Evolutionary conservation across 306 rosid genomes (phyloP).

Genomic region (Castanopsis chinensis): DNA sequence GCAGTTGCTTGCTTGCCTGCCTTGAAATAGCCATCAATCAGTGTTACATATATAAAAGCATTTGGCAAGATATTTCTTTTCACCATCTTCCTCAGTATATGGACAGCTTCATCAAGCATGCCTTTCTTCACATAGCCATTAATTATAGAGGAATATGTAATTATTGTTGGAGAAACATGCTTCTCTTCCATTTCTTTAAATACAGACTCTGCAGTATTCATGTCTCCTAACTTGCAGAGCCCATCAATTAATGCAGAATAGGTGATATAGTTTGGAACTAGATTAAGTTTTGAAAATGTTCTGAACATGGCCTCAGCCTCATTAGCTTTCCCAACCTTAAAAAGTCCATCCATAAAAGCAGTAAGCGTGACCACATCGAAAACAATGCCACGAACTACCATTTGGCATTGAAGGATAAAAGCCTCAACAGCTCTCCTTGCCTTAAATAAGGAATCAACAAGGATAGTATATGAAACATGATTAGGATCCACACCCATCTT

Average conservation of each 20-base stretch:
- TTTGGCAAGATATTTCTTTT: slow-evolving; percentile 60
- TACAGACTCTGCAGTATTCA: slow-evolving; percentile 52
- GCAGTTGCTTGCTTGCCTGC: slow-evolving; percentile 64
- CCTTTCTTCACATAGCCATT: slow-evolving; percentile 78
- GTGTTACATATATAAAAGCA: slow-evolving; percentile 57
- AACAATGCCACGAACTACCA: slow-evolving; percentile 68
- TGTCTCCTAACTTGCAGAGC: slow-evolving; percentile 70
- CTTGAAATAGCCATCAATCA: slow-evolving; percentile 62
- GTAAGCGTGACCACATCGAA: slow-evolving; percentile 71
- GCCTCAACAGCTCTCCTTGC: slow-evolving; percentile 63
- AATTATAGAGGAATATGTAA: slow-evolving; percentile 73
- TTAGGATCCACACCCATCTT: slow-evolving; percentile 67
- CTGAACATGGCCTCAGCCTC: slow-evolving; percentile 62
- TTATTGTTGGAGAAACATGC: slow-evolving; percentile 52
- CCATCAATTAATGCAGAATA: slow-evolving; percentile 71
- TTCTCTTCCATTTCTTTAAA: slow-evolving; percentile 61
- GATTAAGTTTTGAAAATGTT: slow-evolving; percentile 49
- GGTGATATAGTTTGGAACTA: slow-evolving; percentile 65
- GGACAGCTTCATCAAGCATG: slow-evolving; percentile 63
- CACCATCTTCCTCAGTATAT: slow-evolving; percentile 55
- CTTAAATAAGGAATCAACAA: slow-evolving; percentile 60
- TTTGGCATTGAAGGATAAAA: slow-evolving; percentile 57
- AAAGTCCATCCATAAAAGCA: slow-evolving; percentile 74
- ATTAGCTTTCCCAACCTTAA: slow-evolving; percentile 53
- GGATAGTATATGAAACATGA: slow-evolving; percentile 65